Evolutionary conservation across 768 basidiomycete species (phyloP).

Genomic region (Termitomyces sp.): DNA sequence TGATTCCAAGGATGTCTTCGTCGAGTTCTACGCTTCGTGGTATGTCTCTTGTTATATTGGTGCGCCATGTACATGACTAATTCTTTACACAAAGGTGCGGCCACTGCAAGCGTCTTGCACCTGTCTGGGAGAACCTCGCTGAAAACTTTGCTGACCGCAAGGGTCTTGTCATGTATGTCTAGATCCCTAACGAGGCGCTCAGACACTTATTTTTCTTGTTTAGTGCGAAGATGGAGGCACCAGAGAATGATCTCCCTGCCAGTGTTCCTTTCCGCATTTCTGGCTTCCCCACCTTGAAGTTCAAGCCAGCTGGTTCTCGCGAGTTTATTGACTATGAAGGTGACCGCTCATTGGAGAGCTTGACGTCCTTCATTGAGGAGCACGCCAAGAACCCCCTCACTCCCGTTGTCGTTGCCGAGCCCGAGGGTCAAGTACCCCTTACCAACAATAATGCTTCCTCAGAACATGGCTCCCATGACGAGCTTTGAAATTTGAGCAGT

Average conservation of each 20-base stretch:
- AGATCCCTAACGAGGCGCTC: background rate
- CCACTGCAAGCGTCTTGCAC: constrained; percentile 96
- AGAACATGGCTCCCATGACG: constrained; percentile 30
- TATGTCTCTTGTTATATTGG: constrained; percentile 30
- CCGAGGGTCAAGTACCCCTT: constrained; percentile 30
- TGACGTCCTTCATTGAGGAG: constrained; percentile 79
- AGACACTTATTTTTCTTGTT: constrained; percentile 9
- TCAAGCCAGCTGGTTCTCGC: constrained; percentile 83
- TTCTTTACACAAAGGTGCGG: constrained; percentile 55
- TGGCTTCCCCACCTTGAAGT: constrained; percentile 95
- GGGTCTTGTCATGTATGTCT: constrained; percentile 71
- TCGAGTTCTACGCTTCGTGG: constrained; percentile 98
- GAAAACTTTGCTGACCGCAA: constrained; percentile 75
- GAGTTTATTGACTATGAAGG: constrained; percentile 94
- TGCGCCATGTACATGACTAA: background rate
- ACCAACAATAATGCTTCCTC: constrained; percentile 13
- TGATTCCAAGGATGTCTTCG: constrained; percentile 88
- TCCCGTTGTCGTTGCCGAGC: constrained; percentile 24
- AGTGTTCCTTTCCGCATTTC: constrained; percentile 80
- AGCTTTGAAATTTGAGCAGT: constrained; percentile 42
- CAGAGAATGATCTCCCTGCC: constrained; percentile 92
- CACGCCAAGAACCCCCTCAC: constrained; percentile 71
- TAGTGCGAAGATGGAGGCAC: constrained; percentile 94
- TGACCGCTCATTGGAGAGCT: constrained; percentile 80
- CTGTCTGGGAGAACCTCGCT: constrained; percentile 87